Evolutionary conservation across 2,329 filamentous ascomycete species (phyloP), one percentile per base, ranked within the genome.

Genomic region (Penicillium sp.): DNA sequence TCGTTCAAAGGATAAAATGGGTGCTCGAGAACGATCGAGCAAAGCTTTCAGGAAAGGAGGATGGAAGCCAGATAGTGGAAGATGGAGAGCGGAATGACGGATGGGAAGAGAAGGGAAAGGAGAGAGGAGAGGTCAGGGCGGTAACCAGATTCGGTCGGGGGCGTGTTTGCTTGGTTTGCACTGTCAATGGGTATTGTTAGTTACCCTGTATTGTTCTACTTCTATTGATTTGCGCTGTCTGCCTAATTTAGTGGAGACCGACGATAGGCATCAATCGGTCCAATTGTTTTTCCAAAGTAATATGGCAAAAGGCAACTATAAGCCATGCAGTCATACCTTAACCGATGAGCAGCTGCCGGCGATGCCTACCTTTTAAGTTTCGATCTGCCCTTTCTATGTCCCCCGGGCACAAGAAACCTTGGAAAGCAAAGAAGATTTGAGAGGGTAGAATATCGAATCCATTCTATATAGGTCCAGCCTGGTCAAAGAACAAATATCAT

Each of bases 381-480:
- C 16, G 31, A 34, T 34, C 16, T 34, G 31, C 14, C 3, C 16
- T 20, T 18, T 18, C 14, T 20, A 18, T 9, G 8, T 34, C 31
- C 5, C 31, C 31, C 4, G 14, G 8, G 16, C 14, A 4, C 4
- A 34, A 34, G 24, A 38, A n/a, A n/a, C n/a, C n/a, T n/a, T n/a
- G n/a, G n/a, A 26, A 40, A n/a, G 18, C 24, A 32, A 40, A 20
- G 31, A 9, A 11, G 3, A 8, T 18, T 18, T 20, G 8, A 20
- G 3, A 8, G 32, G 14, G 35, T 47, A 40, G 31, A 43, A 46
- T 42, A 46, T 36, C 42, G 27, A 22, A 34, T 51, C 26, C 34
- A 51, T 56, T 50, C 44, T 47, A 42, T 50, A 40, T 52, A 58
- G 57, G 58, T 43, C 57, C 58, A 54, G 59, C 62, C 58, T 56